A percentile compares a stretch with the other conserved stretches of the same genome.
These are phyloP conservation scores for Pleurotus djamor DNA, from an alignment of 768 basidiomycete species.

Conservation along the genomic window DNA sequence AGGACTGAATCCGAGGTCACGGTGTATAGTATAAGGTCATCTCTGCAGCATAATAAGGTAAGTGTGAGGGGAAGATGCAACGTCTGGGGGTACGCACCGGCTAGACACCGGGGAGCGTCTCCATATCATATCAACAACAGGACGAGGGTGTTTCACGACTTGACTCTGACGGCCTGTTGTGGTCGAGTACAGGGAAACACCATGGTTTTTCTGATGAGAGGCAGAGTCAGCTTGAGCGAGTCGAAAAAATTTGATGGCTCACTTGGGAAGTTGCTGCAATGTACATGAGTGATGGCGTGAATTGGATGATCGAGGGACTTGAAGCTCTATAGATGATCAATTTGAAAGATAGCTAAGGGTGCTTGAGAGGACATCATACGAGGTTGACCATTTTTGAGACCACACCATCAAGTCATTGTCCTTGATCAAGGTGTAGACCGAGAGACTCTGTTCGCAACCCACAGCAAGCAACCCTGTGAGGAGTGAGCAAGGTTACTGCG, in stretches of 20 bases:
- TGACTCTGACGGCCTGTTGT: conserved; percentile 71
- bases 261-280: conserved; percentile 67
- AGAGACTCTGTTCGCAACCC: conserved; percentile 56
- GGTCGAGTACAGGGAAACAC: conserved; percentile 68
- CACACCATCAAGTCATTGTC: conserved; percentile 84
- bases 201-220: conserved; percentile 45
- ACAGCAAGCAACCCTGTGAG: conserved; percentile 72
- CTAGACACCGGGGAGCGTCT: conserved; percentile 66
- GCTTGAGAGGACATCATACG: conserved; percentile 37
- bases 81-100: conserved; percentile 30
- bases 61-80: not conserved
- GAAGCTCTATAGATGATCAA: conserved; percentile 32
- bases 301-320: conserved; percentile 50
- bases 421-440: conserved; percentile 74
- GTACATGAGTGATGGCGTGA: conserved; percentile 76
- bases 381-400: conserved; percentile 73
- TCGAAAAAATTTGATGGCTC: not conserved
- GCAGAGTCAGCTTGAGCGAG: not conserved
- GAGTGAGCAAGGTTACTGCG: conserved; percentile 21
- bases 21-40: conserved; percentile 80
- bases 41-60: conserved; percentile 33
- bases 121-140: conserved; percentile 71
- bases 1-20: conserved; percentile 80
- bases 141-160: conserved; percentile 69
- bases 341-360: conserved; percentile 6